phyloP scores from a whole-genome alignment of 1,139 yeast species.

The Saccharomycopsis hybrid region DNA sequence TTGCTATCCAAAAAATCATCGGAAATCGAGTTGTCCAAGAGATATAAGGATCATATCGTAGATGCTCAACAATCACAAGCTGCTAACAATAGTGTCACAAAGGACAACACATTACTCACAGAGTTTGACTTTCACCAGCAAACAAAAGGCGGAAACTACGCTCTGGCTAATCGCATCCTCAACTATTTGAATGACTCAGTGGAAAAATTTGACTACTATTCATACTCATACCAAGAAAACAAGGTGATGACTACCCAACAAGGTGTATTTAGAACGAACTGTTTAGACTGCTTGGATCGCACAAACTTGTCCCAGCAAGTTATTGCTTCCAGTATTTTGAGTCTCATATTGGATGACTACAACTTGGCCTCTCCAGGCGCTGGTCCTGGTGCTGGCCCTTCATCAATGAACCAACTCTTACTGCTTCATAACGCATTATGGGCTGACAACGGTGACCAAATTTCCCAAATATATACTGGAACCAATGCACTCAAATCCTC shows the following conservation, averaged over 20 bases:
- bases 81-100: slow-evolving; percentile 26
- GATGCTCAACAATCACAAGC: slow-evolving; percentile 27
- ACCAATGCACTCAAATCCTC: slow-evolving; percentile 94
- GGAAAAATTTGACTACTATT: slow-evolving; percentile 74
- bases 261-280: slow-evolving; percentile 88
- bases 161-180: slow-evolving; percentile 69
- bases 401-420: slow-evolving; percentile 23
- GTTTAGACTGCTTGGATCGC: slow-evolving; percentile 91
- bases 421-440: slow-evolving; percentile 66
- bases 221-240: slow-evolving; percentile 47
- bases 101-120: slow-evolving; percentile 52
- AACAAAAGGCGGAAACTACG: slow-evolving; percentile 82
- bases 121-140: slow-evolving; percentile 94
- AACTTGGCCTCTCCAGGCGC: slow-evolving; percentile 28
- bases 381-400: no score
- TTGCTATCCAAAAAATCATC: slow-evolving; percentile 72
- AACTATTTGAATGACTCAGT: slow-evolving; percentile 60
- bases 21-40: slow-evolving; percentile 64
- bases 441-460: slow-evolving; percentile 98
- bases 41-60: slow-evolving; percentile 55
- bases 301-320: slow-evolving; percentile 92
- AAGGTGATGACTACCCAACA: slow-evolving; percentile 63
- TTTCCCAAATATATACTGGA: slow-evolving; percentile 95
- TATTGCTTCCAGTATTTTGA: slow-evolving; percentile 59
- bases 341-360: slow-evolving; percentile 55